Evolutionary conservation across 208 protist species (phyloP).

Genomic region (Crithidia brevicula): DNA sequence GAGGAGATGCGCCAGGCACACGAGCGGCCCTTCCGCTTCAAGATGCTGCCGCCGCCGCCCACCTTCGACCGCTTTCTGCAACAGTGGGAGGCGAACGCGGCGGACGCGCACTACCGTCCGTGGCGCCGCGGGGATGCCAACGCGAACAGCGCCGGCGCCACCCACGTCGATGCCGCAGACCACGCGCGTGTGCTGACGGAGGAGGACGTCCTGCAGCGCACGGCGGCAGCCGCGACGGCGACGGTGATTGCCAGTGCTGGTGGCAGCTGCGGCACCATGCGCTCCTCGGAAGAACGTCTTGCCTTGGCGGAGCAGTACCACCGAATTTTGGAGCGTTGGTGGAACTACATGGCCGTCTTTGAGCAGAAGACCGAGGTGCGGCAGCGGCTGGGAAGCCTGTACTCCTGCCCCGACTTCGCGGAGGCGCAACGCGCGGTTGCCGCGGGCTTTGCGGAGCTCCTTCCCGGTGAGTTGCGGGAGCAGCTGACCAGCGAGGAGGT

Average conservation of each 20-base stretch:
- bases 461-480: slow-evolving; percentile 5
- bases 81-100: slow-evolving; percentile 27
- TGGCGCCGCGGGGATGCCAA: slow-evolving; percentile 7
- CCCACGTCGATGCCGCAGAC: slow-evolving; percentile 4
- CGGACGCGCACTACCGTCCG: slow-evolving; percentile 12
- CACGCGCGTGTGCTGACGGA: not conserved
- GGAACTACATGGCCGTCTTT: slow-evolving; percentile 28
- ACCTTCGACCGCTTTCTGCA: slow-evolving; percentile 20
- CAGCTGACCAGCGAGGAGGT: slow-evolving; percentile 20
- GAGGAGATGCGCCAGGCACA: slow-evolving; percentile 23
- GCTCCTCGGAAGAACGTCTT: slow-evolving; percentile 2
- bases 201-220: slow-evolving; percentile 6
- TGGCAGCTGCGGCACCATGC: not conserved
- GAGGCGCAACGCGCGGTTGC: slow-evolving; percentile 21
- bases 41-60: slow-evolving; percentile 30
- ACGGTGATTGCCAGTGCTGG: not conserved
- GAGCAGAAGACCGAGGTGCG: slow-evolving; percentile 24
- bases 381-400: slow-evolving; percentile 18
- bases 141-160: slow-evolving; percentile 2
- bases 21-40: slow-evolving; percentile 34
- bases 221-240: not conserved
- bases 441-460: not conserved
- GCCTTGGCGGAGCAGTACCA: slow-evolving; percentile 25
- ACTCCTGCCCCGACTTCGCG: slow-evolving; percentile 14
- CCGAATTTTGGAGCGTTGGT: slow-evolving; percentile 32